Evolutionary conservation across 2,329 filamentous ascomycete species (phyloP), one percentile per base, ranked within the genome.

Genomic region (Colletotrichum limetticola): DNA sequence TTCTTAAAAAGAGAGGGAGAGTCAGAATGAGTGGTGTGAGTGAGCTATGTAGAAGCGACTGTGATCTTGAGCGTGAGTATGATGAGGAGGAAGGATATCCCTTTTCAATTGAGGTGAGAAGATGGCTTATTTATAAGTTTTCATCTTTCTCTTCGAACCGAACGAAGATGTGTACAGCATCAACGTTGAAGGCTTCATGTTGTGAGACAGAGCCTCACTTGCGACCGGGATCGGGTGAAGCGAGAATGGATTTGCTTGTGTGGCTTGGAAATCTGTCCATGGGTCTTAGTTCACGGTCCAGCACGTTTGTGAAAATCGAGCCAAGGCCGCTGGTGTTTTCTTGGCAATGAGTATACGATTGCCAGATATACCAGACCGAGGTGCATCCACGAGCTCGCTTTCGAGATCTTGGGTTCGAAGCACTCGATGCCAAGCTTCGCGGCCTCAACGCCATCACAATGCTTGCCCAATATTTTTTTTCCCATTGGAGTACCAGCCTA

Each of bases 1-100:
- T 5, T 5, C 12, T 24, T 35, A n/a, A 19, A 24, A 35, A 65
- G 35, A 42, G 5, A 30, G 4, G 35, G 22, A 30, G 26, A 57
- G n/a, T 55, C n/a, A 22, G 37, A 56, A 5, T 19, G 57, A 59
- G 37, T n/a, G 49, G 53, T 46, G 55, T 22, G 42, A 65, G 66
- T 30, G 42, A 24, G 8, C 42, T 49, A 4, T 37, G 26, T 26
- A 24, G 53, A 37, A 16, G 37, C 35, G 59, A 64, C 22, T 69
- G 59, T 72, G 70, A 49, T 59, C 24, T 68, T 30, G 67, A 63
- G 11, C 46, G 55, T 55, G 30, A 72, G 30, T 69, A 59, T 69
- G 69, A 49, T 59, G 58, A 55, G 16, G 32, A 64, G 4, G 46
- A 46, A 26, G 8, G 14, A 59, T 56, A 16, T 2, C 9, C 3